These are phyloP conservation scores for Purshia tridentata DNA, from an alignment of 306 rosid species.

Conservation along the genomic window DNA sequence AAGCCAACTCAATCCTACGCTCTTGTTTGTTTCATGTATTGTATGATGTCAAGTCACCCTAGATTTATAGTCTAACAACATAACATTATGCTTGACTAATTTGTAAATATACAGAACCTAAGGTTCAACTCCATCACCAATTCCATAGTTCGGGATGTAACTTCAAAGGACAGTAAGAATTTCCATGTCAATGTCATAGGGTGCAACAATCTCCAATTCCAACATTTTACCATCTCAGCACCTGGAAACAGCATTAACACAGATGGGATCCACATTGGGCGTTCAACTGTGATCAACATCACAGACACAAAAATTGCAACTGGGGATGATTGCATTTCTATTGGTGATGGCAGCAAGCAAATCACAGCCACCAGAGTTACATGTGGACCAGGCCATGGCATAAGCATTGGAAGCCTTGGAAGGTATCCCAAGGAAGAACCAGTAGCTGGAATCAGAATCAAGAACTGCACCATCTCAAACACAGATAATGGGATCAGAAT, in stretches of 20 bases:
- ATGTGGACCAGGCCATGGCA: slow-evolving; percentile 60
- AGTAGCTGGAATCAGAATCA: slow-evolving; percentile 23
- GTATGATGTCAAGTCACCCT: neutral
- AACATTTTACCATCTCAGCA: slow-evolving; percentile 24
- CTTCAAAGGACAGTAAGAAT: slow-evolving; percentile 32
- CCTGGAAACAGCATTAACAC: slow-evolving; percentile 38
- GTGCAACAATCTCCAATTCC: slow-evolving; percentile 37
- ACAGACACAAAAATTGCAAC: slow-evolving; percentile 30
- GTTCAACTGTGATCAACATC: slow-evolving; percentile 37
- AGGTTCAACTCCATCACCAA: slow-evolving; percentile 37
- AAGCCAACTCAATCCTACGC: neutral
- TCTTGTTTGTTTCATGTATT: too few species aligned
- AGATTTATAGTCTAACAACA: neutral
- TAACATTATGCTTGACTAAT: neutral
- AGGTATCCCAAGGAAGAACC: slow-evolving; percentile 30
- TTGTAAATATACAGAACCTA: slow-evolving; percentile 24
- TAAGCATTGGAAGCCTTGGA: slow-evolving; percentile 47
- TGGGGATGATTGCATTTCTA: slow-evolving; percentile 55
- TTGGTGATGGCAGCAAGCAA: slow-evolving; percentile 42
- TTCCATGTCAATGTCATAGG: slow-evolving; percentile 38
- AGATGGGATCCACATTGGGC: slow-evolving; percentile 53
- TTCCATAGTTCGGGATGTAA: slow-evolving; percentile 21
- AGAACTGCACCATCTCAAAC: slow-evolving; percentile 28
- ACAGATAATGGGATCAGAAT: slow-evolving; percentile 47
- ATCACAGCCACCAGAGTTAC: slow-evolving; percentile 18